Base-by-base conservation (phyloP, 208 protist genomes). In the Crithidia thermophila region DNA sequence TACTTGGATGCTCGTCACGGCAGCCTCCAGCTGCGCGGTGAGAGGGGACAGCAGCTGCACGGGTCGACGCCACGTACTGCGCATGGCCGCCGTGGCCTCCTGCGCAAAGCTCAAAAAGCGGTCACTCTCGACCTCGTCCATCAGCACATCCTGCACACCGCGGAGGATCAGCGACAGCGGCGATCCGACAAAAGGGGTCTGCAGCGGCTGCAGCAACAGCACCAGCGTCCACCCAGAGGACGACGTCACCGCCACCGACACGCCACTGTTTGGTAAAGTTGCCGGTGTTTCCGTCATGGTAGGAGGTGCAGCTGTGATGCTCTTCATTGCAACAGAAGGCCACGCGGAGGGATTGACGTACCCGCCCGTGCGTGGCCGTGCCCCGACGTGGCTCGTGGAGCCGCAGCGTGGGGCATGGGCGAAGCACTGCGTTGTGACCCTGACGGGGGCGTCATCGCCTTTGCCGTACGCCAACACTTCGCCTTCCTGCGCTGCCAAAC, bases 221-320 rank as follows among this genome's bases (percentile, higher is more conserved):
- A 74, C 66, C 21, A 93, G 65, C 14, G 75, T 80, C 87, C 87
- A 93, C 1, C 84, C 87, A 4, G 50, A 47, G 16, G 56, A 53
- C 28, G 72, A 79, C 36, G 71, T 69, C 57, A 86, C 65, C 47
- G 75, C 71, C 36, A 85, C 40, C 7, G 70, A 69, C 23, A 89
- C 47, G 8, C 23, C 50, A 21, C 30, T n/a, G n/a, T n/a, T n/a
- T n/a, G n/a, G 37, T 46, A 43, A 43, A 13, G 55, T 56, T 16
- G 8, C 28, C 30, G 11, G 28, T 23, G 40, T 45, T 25, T 27
- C 37, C 42, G 33, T 27, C 11, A 39, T 27, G 51, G 49, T 63
- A 10, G 28, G 37, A 13, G 37, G 18, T 27, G 33, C 39, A n/a
- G 2, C 47, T 20, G 23, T 7, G 34, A 40, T 14, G n/a, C 30